Conservation (phyloP, 1,284 basidiomycete species). For the Ustilago loliicola region DNA sequence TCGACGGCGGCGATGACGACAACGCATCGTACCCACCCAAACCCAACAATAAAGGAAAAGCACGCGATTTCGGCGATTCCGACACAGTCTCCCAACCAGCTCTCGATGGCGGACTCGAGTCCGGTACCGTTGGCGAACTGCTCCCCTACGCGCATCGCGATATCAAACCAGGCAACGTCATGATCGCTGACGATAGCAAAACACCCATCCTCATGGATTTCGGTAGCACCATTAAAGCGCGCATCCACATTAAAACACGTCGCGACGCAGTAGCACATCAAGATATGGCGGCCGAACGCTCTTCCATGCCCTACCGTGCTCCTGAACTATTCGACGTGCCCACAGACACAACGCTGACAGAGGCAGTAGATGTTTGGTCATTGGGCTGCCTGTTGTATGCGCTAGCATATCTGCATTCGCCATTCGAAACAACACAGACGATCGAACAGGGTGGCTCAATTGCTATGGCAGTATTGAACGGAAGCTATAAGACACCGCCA, state of each 20-base stretch:
- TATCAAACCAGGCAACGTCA: conserved; percentile 94
- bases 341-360: conserved; percentile 65
- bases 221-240: conserved; percentile 86
- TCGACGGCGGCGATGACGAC: conserved; percentile 73
- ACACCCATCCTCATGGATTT: conserved; percentile 94
- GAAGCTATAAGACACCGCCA: conserved; percentile 65
- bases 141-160: conserved; percentile 96
- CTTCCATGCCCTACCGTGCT: conserved; percentile 70
- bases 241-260: conserved; percentile 82
- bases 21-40: conserved; percentile 56
- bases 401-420: conserved; percentile 69
- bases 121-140: conserved; percentile 46
- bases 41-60: conserved; percentile 52
- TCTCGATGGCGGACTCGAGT: conserved; percentile 73
- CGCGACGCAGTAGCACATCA: conserved; percentile 78
- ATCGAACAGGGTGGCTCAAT: conserved; percentile 69
- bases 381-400: conserved; percentile 68
- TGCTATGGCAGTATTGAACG: conserved; percentile 69
- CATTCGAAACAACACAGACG: conserved; percentile 70
- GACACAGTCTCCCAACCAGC: conserved; percentile 40
- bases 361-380: conserved; percentile 70
- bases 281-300: conserved; percentile 66
- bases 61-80: conserved; percentile 22
- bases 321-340: conserved; percentile 71
- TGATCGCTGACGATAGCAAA: conserved; percentile 89